Percentiles rank a stretch among this genome's conserved stretches.
Evolutionary conservation across 495 filamentous ascomycete species (phyloP).

Genomic region (Tuber calosporum): DNA sequence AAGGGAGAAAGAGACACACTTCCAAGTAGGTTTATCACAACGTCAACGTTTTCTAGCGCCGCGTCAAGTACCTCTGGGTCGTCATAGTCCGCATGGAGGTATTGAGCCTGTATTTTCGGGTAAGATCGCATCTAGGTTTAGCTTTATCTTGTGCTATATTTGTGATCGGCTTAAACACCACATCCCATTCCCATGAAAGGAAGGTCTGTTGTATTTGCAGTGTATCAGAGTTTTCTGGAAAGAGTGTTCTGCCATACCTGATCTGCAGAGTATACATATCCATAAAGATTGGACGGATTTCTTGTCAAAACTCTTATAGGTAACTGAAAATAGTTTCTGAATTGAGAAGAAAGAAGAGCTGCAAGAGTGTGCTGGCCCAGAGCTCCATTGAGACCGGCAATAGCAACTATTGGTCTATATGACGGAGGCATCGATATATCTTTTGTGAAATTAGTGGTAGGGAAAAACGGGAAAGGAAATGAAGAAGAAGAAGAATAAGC

Average conservation of each 20-base stretch:
- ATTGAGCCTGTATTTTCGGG: constrained; percentile 19
- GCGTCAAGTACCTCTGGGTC: constrained; percentile 25
- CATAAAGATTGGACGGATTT: constrained; percentile 15
- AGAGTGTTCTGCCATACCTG: constrained; percentile 14
- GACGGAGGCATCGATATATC: constrained; percentile 25
- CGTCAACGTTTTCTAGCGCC: constrained; percentile 26
- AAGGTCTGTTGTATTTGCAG: background rate
- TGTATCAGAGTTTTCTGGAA: background rate
- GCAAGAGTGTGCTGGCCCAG: constrained; percentile 27
- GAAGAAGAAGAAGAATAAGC: background rate
- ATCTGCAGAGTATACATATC: constrained; percentile 17
- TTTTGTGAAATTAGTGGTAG: background rate
- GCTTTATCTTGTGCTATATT: background rate
- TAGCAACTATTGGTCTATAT: constrained; percentile 29
- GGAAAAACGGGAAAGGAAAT: background rate
- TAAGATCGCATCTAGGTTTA: constrained; percentile 4
- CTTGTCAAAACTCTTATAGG: constrained; percentile 35
- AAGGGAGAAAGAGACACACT: constrained; percentile 19
- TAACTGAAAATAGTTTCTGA: constrained; percentile 24
- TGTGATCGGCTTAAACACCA: background rate
- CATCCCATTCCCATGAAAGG: background rate
- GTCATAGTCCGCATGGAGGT: constrained; percentile 29
- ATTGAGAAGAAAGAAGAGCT: constrained; percentile 30
- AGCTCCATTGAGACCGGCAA: constrained; percentile 29
- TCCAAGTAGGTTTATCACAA: constrained; percentile 34